Evolutionary conservation across 495 filamentous ascomycete genomes (phyloP).

Genomic region (Neurospora intermedia): DNA sequence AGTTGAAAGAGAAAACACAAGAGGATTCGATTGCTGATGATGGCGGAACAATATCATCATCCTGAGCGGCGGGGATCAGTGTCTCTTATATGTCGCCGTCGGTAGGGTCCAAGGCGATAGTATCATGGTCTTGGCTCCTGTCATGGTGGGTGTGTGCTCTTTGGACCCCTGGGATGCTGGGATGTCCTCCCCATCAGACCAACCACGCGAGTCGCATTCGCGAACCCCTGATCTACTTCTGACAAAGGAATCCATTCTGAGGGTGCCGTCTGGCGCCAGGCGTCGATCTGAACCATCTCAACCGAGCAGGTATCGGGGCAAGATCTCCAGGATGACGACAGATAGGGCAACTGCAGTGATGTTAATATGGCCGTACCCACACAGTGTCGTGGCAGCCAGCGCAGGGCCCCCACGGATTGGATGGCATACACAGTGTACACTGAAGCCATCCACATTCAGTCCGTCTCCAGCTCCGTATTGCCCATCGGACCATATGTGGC

Average conservation of each 20-base stretch:
- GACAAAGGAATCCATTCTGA: neutral
- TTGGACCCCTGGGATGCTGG: neutral
- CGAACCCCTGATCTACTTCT: neutral
- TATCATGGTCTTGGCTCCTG: neutral
- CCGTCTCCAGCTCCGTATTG: neutral
- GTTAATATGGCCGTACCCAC: neutral
- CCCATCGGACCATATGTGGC: neutral
- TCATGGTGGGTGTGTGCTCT: neutral
- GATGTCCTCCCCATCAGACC: neutral
- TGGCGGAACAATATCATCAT: neutral
- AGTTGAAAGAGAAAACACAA: neutral
- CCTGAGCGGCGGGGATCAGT: neutral
- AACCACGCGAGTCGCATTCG: neutral
- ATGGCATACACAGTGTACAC: neutral
- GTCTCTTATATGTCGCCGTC: neutral
- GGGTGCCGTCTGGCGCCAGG: neutral
- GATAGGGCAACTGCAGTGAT: neutral
- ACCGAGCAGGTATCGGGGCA: neutral
- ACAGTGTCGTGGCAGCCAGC: neutral
- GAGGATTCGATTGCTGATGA: neutral
- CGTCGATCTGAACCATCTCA: neutral
- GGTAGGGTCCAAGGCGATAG: neutral
- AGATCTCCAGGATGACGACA: neutral
- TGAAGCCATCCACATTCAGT: neutral
- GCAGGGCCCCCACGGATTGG: neutral